Evolutionary conservation across 148 eudicot species (phyloP).

Genomic region (Suaeda aralocaspica): DNA sequence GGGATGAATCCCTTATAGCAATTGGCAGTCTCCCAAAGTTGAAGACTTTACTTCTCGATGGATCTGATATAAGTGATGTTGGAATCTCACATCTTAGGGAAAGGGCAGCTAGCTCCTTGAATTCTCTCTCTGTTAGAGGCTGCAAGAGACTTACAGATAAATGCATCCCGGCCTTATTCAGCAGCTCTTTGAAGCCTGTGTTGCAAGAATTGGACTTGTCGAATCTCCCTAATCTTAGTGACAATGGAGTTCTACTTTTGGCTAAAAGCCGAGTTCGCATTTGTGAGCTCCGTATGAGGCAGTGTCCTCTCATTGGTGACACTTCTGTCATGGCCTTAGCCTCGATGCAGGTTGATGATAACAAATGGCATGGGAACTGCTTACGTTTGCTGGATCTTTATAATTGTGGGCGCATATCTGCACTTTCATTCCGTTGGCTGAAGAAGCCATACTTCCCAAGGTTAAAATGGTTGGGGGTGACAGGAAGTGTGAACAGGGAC

Average conservation of each 20-base stretch:
- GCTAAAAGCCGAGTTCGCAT: conserved; percentile 65
- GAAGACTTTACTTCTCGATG: conserved; percentile 65
- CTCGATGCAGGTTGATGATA: conserved; percentile 77
- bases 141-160: conserved; percentile 92
- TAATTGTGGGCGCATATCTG: conserved; percentile 83
- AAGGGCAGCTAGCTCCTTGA: conserved; percentile 44
- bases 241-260: conserved; percentile 63
- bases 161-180: conserved; percentile 62
- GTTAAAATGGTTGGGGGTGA: conserved; percentile 85
- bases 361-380: conserved; percentile 68
- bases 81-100: conserved; percentile 62
- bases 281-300: conserved; percentile 78
- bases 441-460: conserved; percentile 92
- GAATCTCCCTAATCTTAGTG: conserved; percentile 75
- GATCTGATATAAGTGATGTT: conserved; percentile 69
- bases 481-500: conserved; percentile 65
- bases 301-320: conserved; percentile 84
- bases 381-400: conserved; percentile 76
- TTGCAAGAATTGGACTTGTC: conserved; percentile 83
- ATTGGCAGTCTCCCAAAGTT: conserved; percentile 55
- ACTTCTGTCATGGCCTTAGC: conserved; percentile 89
- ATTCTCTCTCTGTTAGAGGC: conserved; percentile 71
- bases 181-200: conserved; percentile 42
- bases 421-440: conserved; percentile 75
- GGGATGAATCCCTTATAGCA: conserved; percentile 75